Base-by-base conservation (phyloP, 192 early-diverging fungal species). In the Lobosporangium transversale region DNA sequence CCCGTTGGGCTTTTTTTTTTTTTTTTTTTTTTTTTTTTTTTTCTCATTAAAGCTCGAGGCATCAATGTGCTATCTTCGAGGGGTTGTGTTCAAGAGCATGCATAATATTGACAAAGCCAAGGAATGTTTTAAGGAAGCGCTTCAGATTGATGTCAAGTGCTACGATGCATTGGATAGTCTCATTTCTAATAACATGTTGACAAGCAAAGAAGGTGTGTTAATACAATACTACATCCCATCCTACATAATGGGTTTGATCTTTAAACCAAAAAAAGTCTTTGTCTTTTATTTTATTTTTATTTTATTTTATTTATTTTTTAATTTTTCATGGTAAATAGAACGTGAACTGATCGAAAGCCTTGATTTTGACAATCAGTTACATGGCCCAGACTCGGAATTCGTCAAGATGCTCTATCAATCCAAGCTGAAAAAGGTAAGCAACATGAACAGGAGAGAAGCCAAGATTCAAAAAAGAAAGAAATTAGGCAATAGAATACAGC, bases 161-260 rank as follows among this genome's bases (percentile, higher is more conserved):
- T 83, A 82, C 54, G 90, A 93, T 85, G 89, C 91, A 5, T 76
- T 89, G 40, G 63, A 91, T 29, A 79, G 71, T 32, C 63, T 93
- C 37, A 48, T 88, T 0, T 75, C 74, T 10, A 80, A 87, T 63
- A 81, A 89, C 53, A 85, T 91, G 82, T 47, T 92, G 82, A 86
- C 79, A 23, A 78, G 62, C 18, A 78, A 76, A 20, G 88, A 88
- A 84, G 91, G 90, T 90, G 68, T 21, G 56, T 30, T 29, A 20
- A 17, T 21, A 36, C n/a, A n/a, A n/a, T n/a, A n/a, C n/a, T n/a
- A n/a, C n/a, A n/a, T n/a, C n/a, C n/a, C n/a, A n/a, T n/a, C n/a
- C n/a, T n/a, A n/a, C n/a, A n/a, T n/a, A n/a, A n/a, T n/a, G n/a
- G n/a, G n/a, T n/a, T n/a, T n/a, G n/a, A n/a, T n/a, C n/a, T n/a